These are phyloP conservation scores for Leishmania braziliensis DNA, from an alignment of 208 protist species.

Conservation along the genomic window DNA sequence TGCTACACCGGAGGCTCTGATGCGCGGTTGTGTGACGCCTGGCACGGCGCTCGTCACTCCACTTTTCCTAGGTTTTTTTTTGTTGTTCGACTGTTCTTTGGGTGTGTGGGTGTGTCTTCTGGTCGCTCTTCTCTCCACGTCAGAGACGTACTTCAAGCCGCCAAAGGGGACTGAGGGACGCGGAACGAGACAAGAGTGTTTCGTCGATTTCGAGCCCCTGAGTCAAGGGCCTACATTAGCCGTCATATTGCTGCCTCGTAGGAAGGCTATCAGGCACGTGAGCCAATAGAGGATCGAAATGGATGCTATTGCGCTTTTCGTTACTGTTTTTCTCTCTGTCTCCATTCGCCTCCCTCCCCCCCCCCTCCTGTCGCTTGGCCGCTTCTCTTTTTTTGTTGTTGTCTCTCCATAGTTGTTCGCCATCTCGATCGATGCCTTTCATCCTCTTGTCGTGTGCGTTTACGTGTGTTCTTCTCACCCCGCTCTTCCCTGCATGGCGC, in stretches of 20 bases:
- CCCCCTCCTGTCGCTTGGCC: not conserved
- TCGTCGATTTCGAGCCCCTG: no score
- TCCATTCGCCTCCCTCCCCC: no score
- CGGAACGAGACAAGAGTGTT: no score
- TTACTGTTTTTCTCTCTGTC: not conserved
- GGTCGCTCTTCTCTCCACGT: not conserved
- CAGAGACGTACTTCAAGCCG: no score
- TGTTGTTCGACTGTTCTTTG: not conserved
- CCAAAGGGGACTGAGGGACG: no score
- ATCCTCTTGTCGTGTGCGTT: not conserved
- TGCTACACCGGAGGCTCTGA: not conserved
- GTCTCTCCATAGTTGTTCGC: not conserved
- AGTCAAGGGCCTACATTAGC: no score
- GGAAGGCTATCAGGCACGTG: not conserved
- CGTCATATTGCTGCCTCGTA: no score
- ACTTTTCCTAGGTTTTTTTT: not conserved
- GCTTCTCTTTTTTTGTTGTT: not conserved
- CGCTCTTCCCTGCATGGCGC: not conserved
- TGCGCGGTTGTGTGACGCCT: not conserved
- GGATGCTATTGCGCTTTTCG: not conserved
- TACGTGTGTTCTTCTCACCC: not conserved
- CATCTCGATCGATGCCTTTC: not conserved
- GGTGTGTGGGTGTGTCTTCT: not conserved
- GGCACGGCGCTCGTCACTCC: no score
- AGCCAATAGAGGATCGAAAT: not conserved